Evolutionary conservation across 2,329 filamentous ascomycete genomes (phyloP).

Genomic region (Berkeleyomyces basicola): DNA sequence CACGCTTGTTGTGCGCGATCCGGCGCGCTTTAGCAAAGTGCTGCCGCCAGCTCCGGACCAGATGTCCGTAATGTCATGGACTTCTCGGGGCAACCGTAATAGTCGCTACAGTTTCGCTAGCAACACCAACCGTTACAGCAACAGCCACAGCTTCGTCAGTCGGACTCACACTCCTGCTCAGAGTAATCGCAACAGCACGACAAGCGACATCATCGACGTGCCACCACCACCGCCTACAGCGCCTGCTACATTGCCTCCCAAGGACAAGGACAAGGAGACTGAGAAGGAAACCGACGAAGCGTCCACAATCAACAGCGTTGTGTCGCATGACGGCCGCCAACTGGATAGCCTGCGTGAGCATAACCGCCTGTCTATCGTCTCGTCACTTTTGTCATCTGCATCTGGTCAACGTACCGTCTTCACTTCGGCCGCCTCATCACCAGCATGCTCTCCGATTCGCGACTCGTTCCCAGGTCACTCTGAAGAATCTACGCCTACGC

Average conservation of each 20-base stretch:
- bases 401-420: conserved; percentile 39
- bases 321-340: conserved; percentile 41
- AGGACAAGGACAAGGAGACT: conserved; percentile 4
- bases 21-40: conserved; percentile 23
- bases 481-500: conserved; percentile 18
- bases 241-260: neutral
- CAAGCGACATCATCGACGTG: conserved; percentile 7
- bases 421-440: conserved; percentile 42
- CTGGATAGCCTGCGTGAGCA: conserved; percentile 41
- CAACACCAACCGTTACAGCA: conserved; percentile 15
- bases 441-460: conserved; percentile 37
- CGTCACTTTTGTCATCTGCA: conserved; percentile 34
- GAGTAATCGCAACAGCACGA: conserved; percentile 19
- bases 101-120: neutral
- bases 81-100: neutral
- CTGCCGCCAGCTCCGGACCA: conserved; percentile 5
- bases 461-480: conserved; percentile 30
- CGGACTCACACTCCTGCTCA: conserved; percentile 16
- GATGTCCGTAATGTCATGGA: conserved; percentile 1
- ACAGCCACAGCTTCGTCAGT: conserved; percentile 16
- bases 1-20: conserved; percentile 31
- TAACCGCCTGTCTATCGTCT: conserved; percentile 42
- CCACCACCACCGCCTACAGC: neutral
- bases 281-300: conserved; percentile 25
- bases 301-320: conserved; percentile 40